Evolutionary conservation across 352 stramenopile genomes (phyloP).

Genomic region (Pythium monospermum): DNA sequence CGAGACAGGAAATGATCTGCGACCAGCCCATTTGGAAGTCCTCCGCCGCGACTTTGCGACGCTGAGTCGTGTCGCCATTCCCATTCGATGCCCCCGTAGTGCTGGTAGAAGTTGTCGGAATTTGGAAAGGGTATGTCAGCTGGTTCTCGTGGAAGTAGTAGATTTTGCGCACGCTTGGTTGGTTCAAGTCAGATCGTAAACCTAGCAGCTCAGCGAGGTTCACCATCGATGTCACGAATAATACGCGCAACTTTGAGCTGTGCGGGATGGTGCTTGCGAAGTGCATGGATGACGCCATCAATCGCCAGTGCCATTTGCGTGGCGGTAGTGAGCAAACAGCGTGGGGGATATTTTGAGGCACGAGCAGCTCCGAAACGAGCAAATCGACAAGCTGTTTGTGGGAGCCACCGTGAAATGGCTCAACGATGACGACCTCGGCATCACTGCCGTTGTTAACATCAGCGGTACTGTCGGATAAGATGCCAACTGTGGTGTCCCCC

Average conservation of each 20-base stretch:
- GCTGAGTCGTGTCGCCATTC: neutral
- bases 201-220: conserved; percentile 39
- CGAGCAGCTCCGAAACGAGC: conserved; percentile 23
- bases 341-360: conserved; percentile 7
- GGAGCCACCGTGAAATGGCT: conserved; percentile 41
- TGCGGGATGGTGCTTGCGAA: conserved; percentile 19
- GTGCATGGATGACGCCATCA: conserved; percentile 29
- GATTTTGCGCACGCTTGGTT: conserved; percentile 26
- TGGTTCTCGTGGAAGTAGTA: conserved; percentile 75
- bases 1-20: conserved; percentile 48
- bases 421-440: conserved; percentile 28
- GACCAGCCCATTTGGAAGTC: conserved; percentile 56
- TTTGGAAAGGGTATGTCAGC: conserved; percentile 43
- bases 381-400: conserved; percentile 50
- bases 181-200: conserved; percentile 24
- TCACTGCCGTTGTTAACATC: too few relatives aligned
- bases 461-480: too few relatives aligned
- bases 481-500: too few relatives aligned
- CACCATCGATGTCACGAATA: conserved; percentile 44
- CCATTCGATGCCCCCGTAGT: neutral
- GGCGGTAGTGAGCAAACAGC: conserved; percentile 28
- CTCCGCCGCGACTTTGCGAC: conserved; percentile 30
- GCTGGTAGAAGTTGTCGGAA: conserved; percentile 7
- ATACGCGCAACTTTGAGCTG: conserved; percentile 19
- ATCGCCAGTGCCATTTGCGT: conserved; percentile 52